A percentile compares a stretch with the other conserved stretches of the same genome.
phyloP scores from a whole-genome alignment of 305 asterid genomes.

The Solanum chacoense region DNA sequence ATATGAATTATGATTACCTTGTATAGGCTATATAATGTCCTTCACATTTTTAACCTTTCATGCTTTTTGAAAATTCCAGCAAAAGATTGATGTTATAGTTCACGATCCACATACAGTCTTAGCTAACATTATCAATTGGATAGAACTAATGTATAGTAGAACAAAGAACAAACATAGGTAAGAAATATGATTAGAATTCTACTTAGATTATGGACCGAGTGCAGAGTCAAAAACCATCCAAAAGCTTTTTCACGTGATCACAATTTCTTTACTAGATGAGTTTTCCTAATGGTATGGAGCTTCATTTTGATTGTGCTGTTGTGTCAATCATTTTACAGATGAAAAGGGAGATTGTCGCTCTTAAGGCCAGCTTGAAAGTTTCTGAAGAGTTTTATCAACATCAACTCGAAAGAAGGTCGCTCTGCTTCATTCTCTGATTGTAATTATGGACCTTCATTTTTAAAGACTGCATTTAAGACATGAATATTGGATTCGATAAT shows the following conservation, averaged over 20 bases:
- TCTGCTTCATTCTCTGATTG: not conserved
- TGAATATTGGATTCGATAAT: not conserved
- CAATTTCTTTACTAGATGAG: not conserved
- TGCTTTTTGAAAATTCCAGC: not conserved
- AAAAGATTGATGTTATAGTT: not conserved
- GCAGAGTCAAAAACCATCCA: not conserved
- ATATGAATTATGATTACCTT: not conserved
- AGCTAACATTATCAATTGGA: not conserved
- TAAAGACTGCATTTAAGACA: not conserved
- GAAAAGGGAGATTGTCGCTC: slow-evolving; percentile 5
- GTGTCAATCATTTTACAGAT: slow-evolving; percentile 11
- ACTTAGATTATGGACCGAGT: not conserved
- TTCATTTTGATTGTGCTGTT: not conserved
- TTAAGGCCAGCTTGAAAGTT: slow-evolving; percentile 10
- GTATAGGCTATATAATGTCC: not conserved
- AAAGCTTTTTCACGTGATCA: not conserved
- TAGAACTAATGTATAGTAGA: not conserved
- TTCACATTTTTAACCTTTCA: not conserved
- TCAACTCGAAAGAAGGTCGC: not conserved
- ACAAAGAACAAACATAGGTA: not conserved
- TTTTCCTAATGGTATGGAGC: not conserved
- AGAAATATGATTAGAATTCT: not conserved
- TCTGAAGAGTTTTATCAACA: slow-evolving; percentile 5
- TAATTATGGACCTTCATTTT: not conserved
- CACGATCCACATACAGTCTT: not conserved